phyloP scores from a whole-genome alignment of 805 yeast genomes.

The Schizosaccharomyces osmophilus region DNA sequence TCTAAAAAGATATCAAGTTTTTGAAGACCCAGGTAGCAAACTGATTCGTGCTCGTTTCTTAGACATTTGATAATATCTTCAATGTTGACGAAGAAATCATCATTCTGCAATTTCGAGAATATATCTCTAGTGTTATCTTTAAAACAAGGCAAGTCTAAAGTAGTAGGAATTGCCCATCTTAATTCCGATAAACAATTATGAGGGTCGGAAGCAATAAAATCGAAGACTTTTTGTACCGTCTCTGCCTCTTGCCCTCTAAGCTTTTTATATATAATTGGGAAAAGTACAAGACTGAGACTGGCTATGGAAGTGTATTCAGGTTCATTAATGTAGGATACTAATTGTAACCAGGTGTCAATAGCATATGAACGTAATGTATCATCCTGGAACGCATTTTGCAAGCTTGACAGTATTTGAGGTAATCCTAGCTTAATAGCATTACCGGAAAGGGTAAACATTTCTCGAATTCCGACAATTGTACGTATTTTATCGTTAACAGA shows the following conservation, averaged over 20 bases:
- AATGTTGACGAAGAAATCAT: conserved; percentile 4
- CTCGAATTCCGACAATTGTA: conserved; percentile 49
- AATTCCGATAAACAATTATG: conserved; percentile 3
- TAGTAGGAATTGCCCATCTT: neutral
- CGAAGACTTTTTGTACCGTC: conserved; percentile 29
- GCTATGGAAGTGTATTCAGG: conserved; percentile 38
- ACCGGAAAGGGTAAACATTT: conserved; percentile 31
- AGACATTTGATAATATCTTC: conserved; percentile 27
- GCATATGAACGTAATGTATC: conserved; percentile 35
- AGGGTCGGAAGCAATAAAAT: conserved; percentile 11
- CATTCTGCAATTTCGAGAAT: neutral
- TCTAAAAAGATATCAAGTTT: conserved; percentile 6
- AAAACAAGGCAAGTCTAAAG: conserved; percentile 1
- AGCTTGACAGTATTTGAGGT: conserved; percentile 68
- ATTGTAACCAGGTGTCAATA: conserved; percentile 36
- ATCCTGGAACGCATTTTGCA: conserved; percentile 53
- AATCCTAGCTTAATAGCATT: conserved; percentile 37
- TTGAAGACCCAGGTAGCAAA: conserved; percentile 32
- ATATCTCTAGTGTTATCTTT: neutral
- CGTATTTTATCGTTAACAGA: conserved; percentile 49
- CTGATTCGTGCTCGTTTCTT: conserved; percentile 38
- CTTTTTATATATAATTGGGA: conserved; percentile 38
- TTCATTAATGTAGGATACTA: conserved; percentile 32
- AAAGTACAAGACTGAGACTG: conserved; percentile 48
- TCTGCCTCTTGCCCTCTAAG: conserved; percentile 27